Evolutionary conservation across 768 basidiomycete genomes (phyloP), one percentile per base, ranked within the genome.

Genomic region (Phylloporus sp.): DNA sequence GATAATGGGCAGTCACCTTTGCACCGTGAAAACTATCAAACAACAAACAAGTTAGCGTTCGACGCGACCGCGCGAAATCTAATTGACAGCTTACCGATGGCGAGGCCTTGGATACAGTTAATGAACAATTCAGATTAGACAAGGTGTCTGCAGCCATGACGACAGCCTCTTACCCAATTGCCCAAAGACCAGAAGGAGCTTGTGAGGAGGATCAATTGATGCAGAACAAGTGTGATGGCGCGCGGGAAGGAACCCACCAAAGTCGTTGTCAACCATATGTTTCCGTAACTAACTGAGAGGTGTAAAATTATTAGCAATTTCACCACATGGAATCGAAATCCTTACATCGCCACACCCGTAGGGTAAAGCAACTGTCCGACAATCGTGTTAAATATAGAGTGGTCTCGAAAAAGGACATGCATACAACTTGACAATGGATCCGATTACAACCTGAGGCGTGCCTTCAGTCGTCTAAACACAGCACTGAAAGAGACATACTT

Each of bases 271-370:
- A 80, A 59, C 32, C 55, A 61, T 9, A 73, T 46, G 50, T 81
- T 82, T 27, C 70, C 66, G 33, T 77, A 68, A 65, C 81, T 82
- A 56, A 83, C 81, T 82, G 49, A 24, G 43, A 38, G 39, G n/a
- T 26, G 3, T 17, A 23, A 18, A 22, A 44, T 22, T 21, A 31
- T 7, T 31, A 3, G 24, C 23, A 13, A n/a, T 31, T 33, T 26
- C 10, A 27, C 29, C 17, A 31, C 9, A 7, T 15, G 40, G 14
- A 8, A 48, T n/a, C 58, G 38, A 22, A 66, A 54, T 42, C 13
- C 64, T 48, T 61, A 81, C 81, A 83, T 62, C 79, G 64, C 79
- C 79, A 83, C 11, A 82, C 80, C 13, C 81, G 76, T 63, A 81
- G 66, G 1, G 77, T 70, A 48, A 81, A 83, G 39, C 72, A 71